Conservation (phyloP, 2,329 filamentous ascomycete species). For the Sclerotinia subarctica region DNA sequence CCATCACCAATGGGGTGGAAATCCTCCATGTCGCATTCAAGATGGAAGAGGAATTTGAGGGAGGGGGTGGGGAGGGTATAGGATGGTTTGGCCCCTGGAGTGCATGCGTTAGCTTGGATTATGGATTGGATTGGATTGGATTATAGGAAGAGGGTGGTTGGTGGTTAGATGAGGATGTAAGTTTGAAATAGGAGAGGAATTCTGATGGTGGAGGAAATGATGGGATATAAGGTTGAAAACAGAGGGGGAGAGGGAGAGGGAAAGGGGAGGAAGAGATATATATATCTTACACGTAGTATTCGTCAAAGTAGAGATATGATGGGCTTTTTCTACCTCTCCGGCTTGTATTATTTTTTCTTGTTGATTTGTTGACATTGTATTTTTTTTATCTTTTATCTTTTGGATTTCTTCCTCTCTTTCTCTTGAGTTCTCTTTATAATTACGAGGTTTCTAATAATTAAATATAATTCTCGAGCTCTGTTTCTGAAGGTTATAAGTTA, state of each 20-base stretch:
- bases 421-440: no score
- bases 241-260: no score
- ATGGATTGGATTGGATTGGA: neutral
- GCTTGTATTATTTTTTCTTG: neutral
- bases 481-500: no score
- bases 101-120: neutral
- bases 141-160: neutral
- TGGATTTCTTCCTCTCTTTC: no score
- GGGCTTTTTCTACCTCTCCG: conserved; percentile 6
- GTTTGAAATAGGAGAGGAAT: neutral
- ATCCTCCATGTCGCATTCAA: conserved; percentile 2
- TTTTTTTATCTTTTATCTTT: neutral
- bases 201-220: neutral
- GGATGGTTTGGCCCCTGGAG: neutral
- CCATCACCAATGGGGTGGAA: neutral
- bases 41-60: conserved; percentile 6
- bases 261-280: no score
- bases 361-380: neutral
- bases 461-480: no score
- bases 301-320: neutral
- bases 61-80: neutral
- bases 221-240: no score
- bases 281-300: neutral
- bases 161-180: neutral
- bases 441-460: no score